Base-by-base conservation (phyloP, 768 basidiomycete genomes). In the Lepiota venenata region DNA sequence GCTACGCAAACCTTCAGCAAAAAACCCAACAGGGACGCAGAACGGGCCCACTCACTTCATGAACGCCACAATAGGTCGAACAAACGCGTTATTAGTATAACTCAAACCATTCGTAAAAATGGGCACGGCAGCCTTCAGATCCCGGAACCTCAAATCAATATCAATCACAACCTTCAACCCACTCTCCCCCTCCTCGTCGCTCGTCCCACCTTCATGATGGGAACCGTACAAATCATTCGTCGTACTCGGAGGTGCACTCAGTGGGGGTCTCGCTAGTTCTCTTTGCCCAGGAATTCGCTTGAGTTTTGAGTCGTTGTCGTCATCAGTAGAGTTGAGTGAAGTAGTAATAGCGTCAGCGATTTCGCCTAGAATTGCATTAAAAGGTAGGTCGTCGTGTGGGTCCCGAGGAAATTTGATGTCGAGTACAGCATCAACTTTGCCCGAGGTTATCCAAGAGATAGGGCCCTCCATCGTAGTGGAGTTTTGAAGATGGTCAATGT, bases 401-500 rank as follows among this genome's bases (percentile, higher is more conserved):
- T 92, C 86, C 15, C 84, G 84, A 20, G 97, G 95, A 69, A 99
- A 98, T 64, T 95, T 93, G 72, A 99, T 95, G 70, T 99, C 97
- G 20, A 98, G 80, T 4, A 99, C 97, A 9, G 93, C 91, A 64
- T 99, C 97, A 22, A 97, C 80, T 69, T 96, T 97, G 40, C 97
- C 97, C 0, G 95, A 91, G 0, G 90, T 95, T 56, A 99, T 93
- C 97, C 97, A 99, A 1, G 93, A 94, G 56, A 98, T 87, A 11
- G 95, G 94, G 6, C 93, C 91, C 58, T 87, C 90, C 50, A 79
- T 78, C 2, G 88, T 90, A 3, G 87, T 84, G 32, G 88, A 84
- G 47, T 86, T 83, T 70, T 97, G 91, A 50, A 97, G 74, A 66
- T 99, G 97, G 71, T 99, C 97, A 61, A 99, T 85, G 57, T 91